Base-by-base conservation (phyloP, 805 yeast genomes). In the Candida boleticola region DNA sequence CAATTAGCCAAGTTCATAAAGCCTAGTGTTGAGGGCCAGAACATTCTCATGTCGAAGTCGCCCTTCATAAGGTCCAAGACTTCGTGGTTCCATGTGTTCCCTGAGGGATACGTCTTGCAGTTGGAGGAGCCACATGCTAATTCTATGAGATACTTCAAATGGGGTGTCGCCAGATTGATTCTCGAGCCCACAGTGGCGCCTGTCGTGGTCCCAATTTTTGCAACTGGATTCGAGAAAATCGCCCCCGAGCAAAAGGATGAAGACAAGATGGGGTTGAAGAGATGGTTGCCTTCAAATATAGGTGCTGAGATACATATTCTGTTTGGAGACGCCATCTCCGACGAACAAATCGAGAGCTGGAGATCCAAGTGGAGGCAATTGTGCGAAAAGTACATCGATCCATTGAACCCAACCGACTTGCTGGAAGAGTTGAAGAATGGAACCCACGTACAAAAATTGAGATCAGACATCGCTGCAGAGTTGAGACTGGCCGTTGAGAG, bases 71-170 rank as follows among this genome's bases (percentile, higher is more conserved):
- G 90, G 42, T 62, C 73, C 13, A 79, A 76, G 44, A 83, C 93
- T 0, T 80, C 88, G 0, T 92, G 98, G 98, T 79, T 93, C 44
- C 98, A 92, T 59, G 80, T 89, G 3, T 92, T 88, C 62, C 99
- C 99, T 0, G 99, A 92, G 61, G 96, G 95, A 0, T 88, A 83
- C 59, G 98, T 92, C 3, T 76, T 92, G 40, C 99, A 93, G 60
- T 60, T 87, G 37, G 75, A 82, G 46, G 82, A 83, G 27, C 97
- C 97, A 0, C 81, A 79, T 57, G 72, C 76, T 38, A 85, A 88
- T 50, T 89, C 97, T 3, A 87, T 93, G 93, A 72, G 97, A 48
- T 92, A 87, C 63, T 92, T 93, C 72, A 84, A 87, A 57, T 92
- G 98, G 98, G 99, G 99, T 0, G 82, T 89, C 1, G 79, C 96